These are phyloP conservation scores for Isabelozyma heimii DNA, from an alignment of 805 yeast species.

Conservation along the genomic window DNA sequence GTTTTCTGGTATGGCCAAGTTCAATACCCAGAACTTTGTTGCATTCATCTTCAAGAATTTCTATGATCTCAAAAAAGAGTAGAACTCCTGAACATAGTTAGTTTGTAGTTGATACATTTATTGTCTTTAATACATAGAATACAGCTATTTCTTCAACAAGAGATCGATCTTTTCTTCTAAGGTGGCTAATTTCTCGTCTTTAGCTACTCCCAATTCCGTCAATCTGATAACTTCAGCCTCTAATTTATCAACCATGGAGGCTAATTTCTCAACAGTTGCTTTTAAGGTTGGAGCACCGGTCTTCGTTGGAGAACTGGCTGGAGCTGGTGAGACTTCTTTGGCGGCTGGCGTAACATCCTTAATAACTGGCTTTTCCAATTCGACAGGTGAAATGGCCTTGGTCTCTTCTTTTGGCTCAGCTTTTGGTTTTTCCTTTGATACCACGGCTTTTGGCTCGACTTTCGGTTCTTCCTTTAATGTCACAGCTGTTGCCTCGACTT, in stretches of 20 bases:
- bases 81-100: not conserved
- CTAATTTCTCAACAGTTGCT: constrained; percentile 67
- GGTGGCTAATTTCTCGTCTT: constrained; percentile 57
- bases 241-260: constrained; percentile 53
- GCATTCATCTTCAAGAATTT: constrained; percentile 74
- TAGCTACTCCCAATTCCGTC: constrained; percentile 53
- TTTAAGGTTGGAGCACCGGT: constrained; percentile 58
- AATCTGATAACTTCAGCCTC: constrained; percentile 55
- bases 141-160: constrained; percentile 40
- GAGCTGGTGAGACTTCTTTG: constrained; percentile 6
- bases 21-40: constrained; percentile 67
- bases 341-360: constrained; percentile 6
- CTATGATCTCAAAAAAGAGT: constrained; percentile 49
- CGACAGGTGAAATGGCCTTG: not conserved
- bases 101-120: not conserved
- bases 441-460: constrained; percentile 5
- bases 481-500: constrained; percentile 9
- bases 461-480: constrained; percentile 1
- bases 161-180: constrained; percentile 63
- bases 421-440: constrained; percentile 7
- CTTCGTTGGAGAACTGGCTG: constrained; percentile 20
- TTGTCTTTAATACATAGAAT: not conserved
- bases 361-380: not conserved
- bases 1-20: constrained; percentile 65
- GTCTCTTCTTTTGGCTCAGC: constrained; percentile 4